These are phyloP conservation scores for Stygiomarasmius scandens DNA, from an alignment of 1,284 basidiomycete genomes.

Conservation along the genomic window DNA sequence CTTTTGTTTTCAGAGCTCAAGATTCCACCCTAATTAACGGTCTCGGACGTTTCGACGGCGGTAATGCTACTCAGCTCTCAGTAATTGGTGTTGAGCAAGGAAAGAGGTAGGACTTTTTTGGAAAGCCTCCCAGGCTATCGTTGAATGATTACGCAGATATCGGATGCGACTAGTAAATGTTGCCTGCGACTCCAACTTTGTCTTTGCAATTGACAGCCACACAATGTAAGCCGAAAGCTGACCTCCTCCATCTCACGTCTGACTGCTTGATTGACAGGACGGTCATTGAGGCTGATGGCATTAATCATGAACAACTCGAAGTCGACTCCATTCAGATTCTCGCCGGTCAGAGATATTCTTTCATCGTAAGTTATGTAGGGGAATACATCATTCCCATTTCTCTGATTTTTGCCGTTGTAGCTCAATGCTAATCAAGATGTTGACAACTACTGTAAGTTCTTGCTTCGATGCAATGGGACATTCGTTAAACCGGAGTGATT, in stretches of 20 bases:
- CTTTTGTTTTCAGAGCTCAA: conserved; percentile 12
- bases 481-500: conserved; percentile 11
- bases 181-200: conserved; percentile 37
- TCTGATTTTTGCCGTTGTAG: conserved; percentile 27
- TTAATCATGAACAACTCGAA: conserved; percentile 37
- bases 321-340: conserved; percentile 42
- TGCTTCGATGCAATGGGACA: conserved; percentile 12
- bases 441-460: conserved; percentile 22
- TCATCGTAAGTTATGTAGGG: conserved; percentile 37
- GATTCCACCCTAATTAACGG: conserved; percentile 44
- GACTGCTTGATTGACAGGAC: conserved; percentile 11
- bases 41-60: conserved; percentile 36
- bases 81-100: conserved; percentile 29
- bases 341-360: conserved; percentile 42
- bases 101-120: conserved; percentile 25
- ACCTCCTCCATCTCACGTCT: neutral
- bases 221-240: conserved; percentile 25
- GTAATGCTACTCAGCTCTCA: conserved; percentile 23
- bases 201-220: conserved; percentile 46
- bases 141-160: conserved; percentile 22
- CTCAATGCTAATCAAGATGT: conserved; percentile 24
- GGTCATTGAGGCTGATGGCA: conserved; percentile 58
- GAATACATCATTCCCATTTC: no score
- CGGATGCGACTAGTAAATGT: conserved; percentile 38
- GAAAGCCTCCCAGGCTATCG: neutral